A percentile compares a stretch with the other conserved stretches of the same genome.
Evolutionary conservation across 148 eudicot species (phyloP).

Genomic region (Fagopyrum esculentum): DNA sequence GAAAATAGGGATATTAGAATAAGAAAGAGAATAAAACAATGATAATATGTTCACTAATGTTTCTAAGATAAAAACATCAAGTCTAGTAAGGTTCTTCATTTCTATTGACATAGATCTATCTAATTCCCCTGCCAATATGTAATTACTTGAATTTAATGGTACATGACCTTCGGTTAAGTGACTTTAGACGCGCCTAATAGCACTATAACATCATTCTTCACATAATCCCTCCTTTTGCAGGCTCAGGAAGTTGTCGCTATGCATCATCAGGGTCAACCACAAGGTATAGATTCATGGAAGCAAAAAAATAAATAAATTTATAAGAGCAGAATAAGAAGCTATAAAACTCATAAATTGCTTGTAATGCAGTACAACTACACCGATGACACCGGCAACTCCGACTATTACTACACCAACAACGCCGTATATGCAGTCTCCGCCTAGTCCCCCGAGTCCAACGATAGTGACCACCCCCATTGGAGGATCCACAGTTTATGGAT

Average conservation of each 20-base stretch:
- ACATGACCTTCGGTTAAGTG: too few species aligned
- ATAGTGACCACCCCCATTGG: conserved; percentile 26
- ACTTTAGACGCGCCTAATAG: background rate
- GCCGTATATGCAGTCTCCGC: conserved; percentile 17
- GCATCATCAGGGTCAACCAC: conserved; percentile 39
- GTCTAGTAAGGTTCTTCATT: background rate
- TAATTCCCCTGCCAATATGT: background rate
- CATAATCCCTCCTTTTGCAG: conserved; percentile 29
- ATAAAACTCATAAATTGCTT: conserved; percentile 12
- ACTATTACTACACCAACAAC: conserved; percentile 21
- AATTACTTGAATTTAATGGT: background rate
- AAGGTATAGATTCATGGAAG: conserved; percentile 20
- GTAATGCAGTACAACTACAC: conserved; percentile 24
- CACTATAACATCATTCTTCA: background rate
- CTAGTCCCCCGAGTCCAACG: conserved; percentile 25
- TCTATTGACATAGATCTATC: background rate
- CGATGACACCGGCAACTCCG: conserved; percentile 18
- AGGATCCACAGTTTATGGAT: conserved; percentile 38
- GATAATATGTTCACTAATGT: background rate
- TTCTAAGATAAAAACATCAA: background rate
- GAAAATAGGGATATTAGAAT: background rate
- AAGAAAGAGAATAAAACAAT: background rate
- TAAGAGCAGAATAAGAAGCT: background rate
- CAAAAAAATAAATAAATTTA: background rate
- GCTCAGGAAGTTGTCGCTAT: conserved; percentile 69